Evolutionary conservation across 306 rosid genomes (phyloP).

Genomic region (Amphicarpaea edgeworthii): DNA sequence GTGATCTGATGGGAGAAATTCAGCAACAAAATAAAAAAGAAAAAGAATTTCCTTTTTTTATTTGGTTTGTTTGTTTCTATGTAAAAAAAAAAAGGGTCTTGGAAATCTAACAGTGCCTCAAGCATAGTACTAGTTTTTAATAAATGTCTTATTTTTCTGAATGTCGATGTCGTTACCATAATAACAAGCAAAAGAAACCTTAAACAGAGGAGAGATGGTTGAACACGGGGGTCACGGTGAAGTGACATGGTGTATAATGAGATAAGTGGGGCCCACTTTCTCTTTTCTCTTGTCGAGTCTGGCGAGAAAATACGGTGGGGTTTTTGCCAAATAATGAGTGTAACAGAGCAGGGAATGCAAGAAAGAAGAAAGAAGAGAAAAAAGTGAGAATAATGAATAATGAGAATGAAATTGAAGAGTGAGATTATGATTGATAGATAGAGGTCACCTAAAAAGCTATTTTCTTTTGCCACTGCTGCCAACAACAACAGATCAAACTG

Average conservation of each 20-base stretch:
- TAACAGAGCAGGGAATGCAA: constrained; percentile 16
- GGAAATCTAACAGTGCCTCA: constrained; percentile 41
- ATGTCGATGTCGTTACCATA: constrained; percentile 6
- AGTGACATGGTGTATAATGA: constrained; percentile 28
- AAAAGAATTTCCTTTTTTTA: background rate
- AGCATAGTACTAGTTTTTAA: constrained; percentile 4
- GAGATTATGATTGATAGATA: constrained; percentile 32
- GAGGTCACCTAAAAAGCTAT: constrained; percentile 28
- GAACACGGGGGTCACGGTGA: constrained; percentile 44
- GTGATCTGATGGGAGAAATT: constrained; percentile 37
- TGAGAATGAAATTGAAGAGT: constrained; percentile 5
- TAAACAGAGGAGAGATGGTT: constrained; percentile 35
- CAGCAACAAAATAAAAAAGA: constrained; percentile 2
- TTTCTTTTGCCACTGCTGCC: constrained; percentile 34
- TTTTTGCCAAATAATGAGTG: constrained; percentile 2
- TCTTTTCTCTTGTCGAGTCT: constrained; percentile 10
- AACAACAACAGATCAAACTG: constrained; percentile 2
- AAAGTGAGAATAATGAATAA: background rate
- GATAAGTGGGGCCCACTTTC: constrained; percentile 28
- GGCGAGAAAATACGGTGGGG: constrained; percentile 19
- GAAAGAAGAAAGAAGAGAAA: background rate
- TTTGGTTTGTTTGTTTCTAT: constrained; percentile 20
- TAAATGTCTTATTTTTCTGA: constrained; percentile 14
- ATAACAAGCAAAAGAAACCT: constrained; percentile 43
- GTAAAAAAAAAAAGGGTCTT: constrained; percentile 1